Percentiles rank a stretch among this genome's conserved stretches.
These are phyloP conservation scores for Amaranthus palmeri DNA, from an alignment of 148 eudicot genomes.

Conservation along the genomic window DNA sequence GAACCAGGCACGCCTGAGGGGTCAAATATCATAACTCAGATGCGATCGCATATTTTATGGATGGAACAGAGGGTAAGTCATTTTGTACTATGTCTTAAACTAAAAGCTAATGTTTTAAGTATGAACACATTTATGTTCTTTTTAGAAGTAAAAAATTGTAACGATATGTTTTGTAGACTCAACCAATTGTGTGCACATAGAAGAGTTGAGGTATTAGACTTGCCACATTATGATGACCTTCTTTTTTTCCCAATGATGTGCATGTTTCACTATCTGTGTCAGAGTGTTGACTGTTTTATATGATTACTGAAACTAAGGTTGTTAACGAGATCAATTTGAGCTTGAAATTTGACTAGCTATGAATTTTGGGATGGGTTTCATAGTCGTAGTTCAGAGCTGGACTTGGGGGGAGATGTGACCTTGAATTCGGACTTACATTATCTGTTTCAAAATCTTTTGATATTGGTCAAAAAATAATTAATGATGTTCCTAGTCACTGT, in stretches of 20 bases:
- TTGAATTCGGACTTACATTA: too few relatives aligned
- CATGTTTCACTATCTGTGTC: neutral
- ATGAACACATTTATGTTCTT: neutral
- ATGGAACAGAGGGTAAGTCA: conserved; percentile 88
- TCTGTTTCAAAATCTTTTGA: too few relatives aligned
- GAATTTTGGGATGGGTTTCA: too few relatives aligned
- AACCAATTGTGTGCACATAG: neutral
- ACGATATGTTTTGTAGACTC: neutral
- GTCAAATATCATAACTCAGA: conserved; percentile 77
- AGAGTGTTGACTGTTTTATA: neutral
- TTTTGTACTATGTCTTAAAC: neutral
- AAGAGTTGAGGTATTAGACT: neutral
- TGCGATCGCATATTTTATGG: conserved; percentile 95
- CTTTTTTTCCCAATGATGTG: neutral
- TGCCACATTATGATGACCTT: neutral
- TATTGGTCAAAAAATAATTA: too few relatives aligned
- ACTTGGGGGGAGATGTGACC: too few relatives aligned
- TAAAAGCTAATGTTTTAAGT: neutral
- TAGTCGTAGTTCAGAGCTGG: too few relatives aligned
- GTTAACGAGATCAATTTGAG: too few relatives aligned
- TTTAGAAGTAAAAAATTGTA: neutral
- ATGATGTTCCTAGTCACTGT: too few relatives aligned
- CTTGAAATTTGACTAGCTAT: too few relatives aligned
- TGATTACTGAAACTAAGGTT: too few relatives aligned
- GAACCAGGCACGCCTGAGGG: conserved; percentile 99